Evolutionary conservation across 495 filamentous ascomycete species (phyloP).

Genomic region (Cladorrhinum samala): DNA sequence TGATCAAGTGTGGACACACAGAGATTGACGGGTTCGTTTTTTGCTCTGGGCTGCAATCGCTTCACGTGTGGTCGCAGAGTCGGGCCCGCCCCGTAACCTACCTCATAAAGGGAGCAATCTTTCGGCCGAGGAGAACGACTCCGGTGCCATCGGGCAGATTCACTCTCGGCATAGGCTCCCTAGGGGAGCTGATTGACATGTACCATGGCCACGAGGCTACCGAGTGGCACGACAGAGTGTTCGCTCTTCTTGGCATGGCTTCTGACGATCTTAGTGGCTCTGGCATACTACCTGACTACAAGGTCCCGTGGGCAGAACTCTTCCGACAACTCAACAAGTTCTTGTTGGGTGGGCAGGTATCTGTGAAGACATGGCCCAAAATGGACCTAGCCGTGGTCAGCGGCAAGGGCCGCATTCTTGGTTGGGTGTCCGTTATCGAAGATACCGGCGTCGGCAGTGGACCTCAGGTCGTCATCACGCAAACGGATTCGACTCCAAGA

Average conservation of each 20-base stretch:
- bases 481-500: not conserved
- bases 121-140: constrained; percentile 10
- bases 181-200: constrained; percentile 29
- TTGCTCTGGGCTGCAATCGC: not conserved
- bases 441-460: not conserved
- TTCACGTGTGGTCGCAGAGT: not conserved
- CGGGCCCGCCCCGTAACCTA: constrained; percentile 11
- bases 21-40: not conserved
- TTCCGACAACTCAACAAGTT: not conserved
- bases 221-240: constrained; percentile 28
- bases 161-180: constrained; percentile 16
- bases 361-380: not conserved
- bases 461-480: no score
- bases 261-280: constrained; percentile 3
- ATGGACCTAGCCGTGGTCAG: not conserved
- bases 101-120: constrained; percentile 20
- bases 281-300: not conserved
- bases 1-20: constrained; percentile 17
- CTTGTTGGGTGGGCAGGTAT: not conserved
- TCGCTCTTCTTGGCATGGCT: constrained; percentile 33
- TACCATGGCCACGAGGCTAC: constrained; percentile 29
- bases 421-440: not conserved
- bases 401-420: not conserved
- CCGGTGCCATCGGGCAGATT: not conserved
- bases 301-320: constrained; percentile 1